Base-by-base conservation (phyloP, 2,329 filamentous ascomycete genomes). In the Blastomyces parvus region DNA sequence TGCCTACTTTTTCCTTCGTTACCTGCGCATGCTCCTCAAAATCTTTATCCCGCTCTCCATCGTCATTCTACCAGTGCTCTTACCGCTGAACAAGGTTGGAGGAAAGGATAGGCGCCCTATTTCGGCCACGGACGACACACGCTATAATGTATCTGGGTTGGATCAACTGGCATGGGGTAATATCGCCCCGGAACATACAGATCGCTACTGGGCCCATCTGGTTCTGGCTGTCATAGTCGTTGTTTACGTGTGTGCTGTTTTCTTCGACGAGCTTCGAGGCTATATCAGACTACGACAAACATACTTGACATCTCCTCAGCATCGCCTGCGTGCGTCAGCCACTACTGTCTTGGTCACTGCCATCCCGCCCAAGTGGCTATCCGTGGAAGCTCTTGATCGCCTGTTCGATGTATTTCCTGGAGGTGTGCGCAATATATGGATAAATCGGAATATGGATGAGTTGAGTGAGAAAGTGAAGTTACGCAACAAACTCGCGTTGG, bases 361-460 rank as follows among this genome's bases (percentile, higher is more conserved):
- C 13, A 96, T 99, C 60, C 94, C 94, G 0, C 80, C 84, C 50
- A 96, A 95, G 71, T 99, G 94, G 94, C 84, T 96, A 8, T 91
- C 84, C 1, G 84, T 90, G 59, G 87, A 96, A 55, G 90, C 90
- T 0, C 82, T 99, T 4, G 83, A 86, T 64, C 88, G 88, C 0
- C 81, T 99, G 0, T 99, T 95, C 70, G 94, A 99, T 73, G 92
- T 97, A 0, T 97, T 97, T 69, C 94, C 94, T 0, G 94, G 94
- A 25, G 94, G 94, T 38, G 88, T 99, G 71, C 86, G 90, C 64
- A 97, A 97, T 69, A 89, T 99, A 57, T 99, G 93, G 92, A 87
- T 99, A 69, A 99, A 97, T 64, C 85, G 93, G 65, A 90, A 99
- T 72, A 88, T 91, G 68, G 90, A 92, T 53, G 83, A 87, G 9